phyloP scores from a whole-genome alignment of 495 filamentous ascomycete genomes.

The Trichoderma gamsii region DNA sequence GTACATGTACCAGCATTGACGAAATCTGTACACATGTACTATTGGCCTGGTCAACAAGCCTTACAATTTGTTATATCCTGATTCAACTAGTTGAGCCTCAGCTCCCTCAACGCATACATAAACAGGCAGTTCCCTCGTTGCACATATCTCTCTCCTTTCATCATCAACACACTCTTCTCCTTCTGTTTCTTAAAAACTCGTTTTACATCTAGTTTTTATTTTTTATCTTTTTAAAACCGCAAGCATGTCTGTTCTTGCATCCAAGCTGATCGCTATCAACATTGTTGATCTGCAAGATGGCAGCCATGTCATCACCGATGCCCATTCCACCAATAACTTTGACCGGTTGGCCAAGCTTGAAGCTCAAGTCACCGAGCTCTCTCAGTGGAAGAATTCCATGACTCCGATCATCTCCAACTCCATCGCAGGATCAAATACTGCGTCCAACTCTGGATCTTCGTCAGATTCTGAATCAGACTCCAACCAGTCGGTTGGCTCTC shows the following conservation, averaged over 20 bases:
- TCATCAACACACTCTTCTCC: too few relatives aligned
- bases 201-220: background rate
- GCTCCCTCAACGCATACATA: too few relatives aligned
- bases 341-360: background rate
- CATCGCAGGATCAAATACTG: too few relatives aligned
- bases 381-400: background rate
- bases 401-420: too few relatives aligned
- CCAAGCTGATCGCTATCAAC: background rate
- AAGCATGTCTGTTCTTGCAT: background rate
- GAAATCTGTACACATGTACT: too few relatives aligned
- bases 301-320: background rate
- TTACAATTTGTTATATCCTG: too few relatives aligned
- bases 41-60: too few relatives aligned
- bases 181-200: too few relatives aligned
- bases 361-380: background rate
- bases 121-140: too few relatives aligned
- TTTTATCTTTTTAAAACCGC: background rate
- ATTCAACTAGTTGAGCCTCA: too few relatives aligned
- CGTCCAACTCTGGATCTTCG: background rate
- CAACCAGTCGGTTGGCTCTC: background rate
- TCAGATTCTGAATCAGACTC: background rate
- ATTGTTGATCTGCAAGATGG: background rate
- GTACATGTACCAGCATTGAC: too few relatives aligned
- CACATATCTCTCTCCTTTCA: too few relatives aligned
- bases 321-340: background rate